These are phyloP conservation scores for Blepharisma undulans DNA, from an alignment of 169 alveolate species.

Conservation along the genomic window DNA sequence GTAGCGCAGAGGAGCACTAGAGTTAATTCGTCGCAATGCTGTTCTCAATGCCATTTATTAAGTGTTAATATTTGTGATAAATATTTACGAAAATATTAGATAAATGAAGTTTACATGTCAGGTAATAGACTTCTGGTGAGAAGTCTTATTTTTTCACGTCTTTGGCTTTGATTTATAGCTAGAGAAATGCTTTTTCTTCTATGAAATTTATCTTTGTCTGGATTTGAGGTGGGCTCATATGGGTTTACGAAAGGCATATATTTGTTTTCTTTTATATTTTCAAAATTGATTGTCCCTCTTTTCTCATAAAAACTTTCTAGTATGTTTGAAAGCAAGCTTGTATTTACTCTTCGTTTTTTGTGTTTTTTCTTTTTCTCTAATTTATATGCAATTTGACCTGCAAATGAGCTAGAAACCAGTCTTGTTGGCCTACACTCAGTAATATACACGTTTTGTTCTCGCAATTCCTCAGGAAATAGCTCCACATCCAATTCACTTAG, in stretches of 20 bases:
- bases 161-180: not conserved
- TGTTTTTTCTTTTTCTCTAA: not conserved
- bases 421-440: conserved; percentile 9
- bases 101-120: not conserved
- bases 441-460: not conserved
- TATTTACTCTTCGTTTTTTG: not conserved
- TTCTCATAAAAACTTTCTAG: not conserved
- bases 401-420: not conserved
- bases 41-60: conserved; percentile 40
- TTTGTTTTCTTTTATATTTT: not conserved
- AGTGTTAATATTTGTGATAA: not conserved
- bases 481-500: not conserved
- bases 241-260: not conserved
- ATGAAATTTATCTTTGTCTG: not conserved
- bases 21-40: not conserved
- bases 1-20: conserved; percentile 15
- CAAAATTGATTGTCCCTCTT: not conserved
- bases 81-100: not conserved
- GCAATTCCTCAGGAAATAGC: not conserved
- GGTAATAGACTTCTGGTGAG: not conserved
- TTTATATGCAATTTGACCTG: not conserved
- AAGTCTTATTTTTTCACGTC: not conserved
- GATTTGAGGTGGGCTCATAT: not conserved
- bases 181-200: not conserved
- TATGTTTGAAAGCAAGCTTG: not conserved